Conservation (phyloP, 257 asterid genomes). For the Jacaranda mimosifolia region DNA sequence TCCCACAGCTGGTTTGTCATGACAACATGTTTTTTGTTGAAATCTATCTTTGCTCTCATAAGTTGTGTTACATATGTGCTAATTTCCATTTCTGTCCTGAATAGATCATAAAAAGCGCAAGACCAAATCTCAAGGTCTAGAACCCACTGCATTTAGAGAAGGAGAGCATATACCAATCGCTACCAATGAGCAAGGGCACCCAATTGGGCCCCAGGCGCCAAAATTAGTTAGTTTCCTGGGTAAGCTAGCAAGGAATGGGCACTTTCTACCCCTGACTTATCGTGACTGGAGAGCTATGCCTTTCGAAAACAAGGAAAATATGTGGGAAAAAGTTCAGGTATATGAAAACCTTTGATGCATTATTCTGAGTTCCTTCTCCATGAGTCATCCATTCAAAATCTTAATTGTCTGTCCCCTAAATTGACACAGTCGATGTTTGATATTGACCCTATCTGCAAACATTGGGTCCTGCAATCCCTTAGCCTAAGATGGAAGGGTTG, state of each 20-base stretch:
- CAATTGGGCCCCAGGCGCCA: slow-evolving; percentile 44
- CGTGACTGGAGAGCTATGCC: slow-evolving; percentile 52
- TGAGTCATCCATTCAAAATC: background rate
- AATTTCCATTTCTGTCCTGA: background rate
- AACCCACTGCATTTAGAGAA: slow-evolving; percentile 35
- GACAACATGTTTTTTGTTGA: background rate
- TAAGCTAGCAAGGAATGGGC: slow-evolving; percentile 46
- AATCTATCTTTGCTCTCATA: background rate
- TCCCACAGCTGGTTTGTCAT: slow-evolving; percentile 25
- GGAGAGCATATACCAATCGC: slow-evolving; percentile 37
- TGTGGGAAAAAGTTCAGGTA: slow-evolving; percentile 54
- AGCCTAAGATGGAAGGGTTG: slow-evolving; percentile 47
- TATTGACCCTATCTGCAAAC: slow-evolving; percentile 42
- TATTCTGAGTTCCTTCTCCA: background rate
- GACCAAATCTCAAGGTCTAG: slow-evolving; percentile 41
- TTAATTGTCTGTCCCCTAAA: background rate
- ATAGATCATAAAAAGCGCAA: slow-evolving; percentile 22
- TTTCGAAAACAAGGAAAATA: slow-evolving; percentile 41
- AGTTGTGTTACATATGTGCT: background rate
- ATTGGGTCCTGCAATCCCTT: slow-evolving; percentile 47
- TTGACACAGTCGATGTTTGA: slow-evolving; percentile 43
- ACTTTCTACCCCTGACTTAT: slow-evolving; percentile 46
- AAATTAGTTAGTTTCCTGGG: slow-evolving; percentile 48
- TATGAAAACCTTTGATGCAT: slow-evolving; percentile 3
- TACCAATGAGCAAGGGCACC: slow-evolving; percentile 47